Base-by-base conservation (phyloP, 2,329 filamentous ascomycete genomes). In the Alternaria sp. region DNA sequence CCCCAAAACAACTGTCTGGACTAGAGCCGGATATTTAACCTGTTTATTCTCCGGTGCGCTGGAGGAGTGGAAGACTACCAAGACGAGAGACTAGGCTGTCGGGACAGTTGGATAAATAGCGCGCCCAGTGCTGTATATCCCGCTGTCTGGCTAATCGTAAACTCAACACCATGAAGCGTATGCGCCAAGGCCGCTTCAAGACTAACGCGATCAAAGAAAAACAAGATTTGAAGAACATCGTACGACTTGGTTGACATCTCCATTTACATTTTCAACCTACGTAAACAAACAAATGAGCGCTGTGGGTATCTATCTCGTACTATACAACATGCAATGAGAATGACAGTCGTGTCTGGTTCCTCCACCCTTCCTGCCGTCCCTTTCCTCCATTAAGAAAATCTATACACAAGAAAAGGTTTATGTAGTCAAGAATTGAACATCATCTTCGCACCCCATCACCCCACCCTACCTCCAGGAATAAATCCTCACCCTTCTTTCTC, bases 401-500 rank as follows among this genome's bases (percentile, higher is more conserved):
- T 62, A 48, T 60, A 57, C 51, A 60, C 51, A 58, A 47, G 42
- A 58, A 65, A 12, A 14, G 18, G 22, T 26, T 9, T 51, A 42
- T 51, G 26, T 55, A 55, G 32, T 59, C 57, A 47, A 51, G 46
- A 57, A 60, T 41, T 16, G 42, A 41, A 57, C 39, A n/a, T 56
- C n/a, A 18, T 16, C 18, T 43, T 24, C 38, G 24, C 28, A n/a
- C 52, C 51, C 39, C 51, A 44, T 36, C 65, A 53, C 68, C 56
- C 58, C 69, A 72, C 7, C 68, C 68, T 41, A 84, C 81, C 34
- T 73, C 74, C 43, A 84, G 70, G 41, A 85, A 89, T 60, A 92
- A 71, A 72, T 91, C 88, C 26, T 89, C 86, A 0, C 90, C 89
- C 49, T 87, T 83, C 61, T 88, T 80, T 57, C 87, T 88, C 3